Base-by-base conservation (phyloP, 2,329 filamentous ascomycete species). In the Coniochaeta sp. region DNA sequence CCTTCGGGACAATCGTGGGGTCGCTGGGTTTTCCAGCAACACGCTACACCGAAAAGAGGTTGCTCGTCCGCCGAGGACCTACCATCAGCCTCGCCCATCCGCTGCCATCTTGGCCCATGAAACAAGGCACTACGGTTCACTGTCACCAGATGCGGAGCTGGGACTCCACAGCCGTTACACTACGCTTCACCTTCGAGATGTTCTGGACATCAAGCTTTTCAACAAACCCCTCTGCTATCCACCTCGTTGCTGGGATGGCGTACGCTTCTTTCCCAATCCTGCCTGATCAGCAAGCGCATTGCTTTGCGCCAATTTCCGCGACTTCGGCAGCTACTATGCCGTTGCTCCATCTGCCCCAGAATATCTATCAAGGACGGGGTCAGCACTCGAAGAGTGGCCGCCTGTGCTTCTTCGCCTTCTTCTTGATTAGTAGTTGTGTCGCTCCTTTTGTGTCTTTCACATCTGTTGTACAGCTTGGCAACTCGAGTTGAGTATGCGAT, bases 221-320 rank as follows among this genome's bases (percentile, higher is more conserved):
- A 42, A 24, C 14, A 14, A 5, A 13, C 38, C 45, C 24, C 24
- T 18, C 26, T 14, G 14, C 45, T 48, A 31, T 48, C 45, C 45
- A 48, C 45, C n/a, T 20, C 2, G 38, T 14, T 12, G 30, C 24
- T 18, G 8, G 6, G n/a, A 48, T 22, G 5, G 45, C 24, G 22
- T 22, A 7, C 8, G n/a, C 6, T 33, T 33, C n/a, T 16, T 48
- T n/a, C 13, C n/a, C 6, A 31, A 48, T 22, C 45, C 10, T 20
- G 26, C 45, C 24, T 30, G 45, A 48, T 48, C 45, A 48, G 24
- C 45, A 31, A 31, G 27, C 26, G 24, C 26, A 31, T 28, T 31
- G 24, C 26, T 48, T 32, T 48, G 45, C 45, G 45, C 24, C 26
- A 48, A 48, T 48, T 48, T 48, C 45, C 26, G n/a, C n/a, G 26